phyloP scores from a whole-genome alignment of 352 stramenopile genomes.

The Pythium coloratum region DNA sequence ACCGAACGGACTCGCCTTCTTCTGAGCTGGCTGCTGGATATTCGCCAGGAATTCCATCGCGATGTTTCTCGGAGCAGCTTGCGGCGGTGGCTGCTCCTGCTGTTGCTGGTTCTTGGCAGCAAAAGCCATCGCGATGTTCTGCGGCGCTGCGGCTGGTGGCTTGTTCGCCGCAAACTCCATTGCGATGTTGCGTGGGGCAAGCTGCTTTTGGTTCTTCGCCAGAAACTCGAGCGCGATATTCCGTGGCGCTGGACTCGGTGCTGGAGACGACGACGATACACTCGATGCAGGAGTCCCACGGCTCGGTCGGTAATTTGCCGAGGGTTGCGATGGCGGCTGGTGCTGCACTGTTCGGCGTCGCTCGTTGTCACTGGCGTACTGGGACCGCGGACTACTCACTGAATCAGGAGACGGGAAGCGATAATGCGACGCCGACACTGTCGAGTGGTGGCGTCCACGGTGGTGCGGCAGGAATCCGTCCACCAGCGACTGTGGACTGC shows the following conservation, averaged over 20 bases:
- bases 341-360: conserved; percentile 6
- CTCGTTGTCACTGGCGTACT: conserved; percentile 13
- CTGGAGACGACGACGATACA: background rate
- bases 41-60: conserved; percentile 9
- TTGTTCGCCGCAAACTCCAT: conserved; percentile 18
- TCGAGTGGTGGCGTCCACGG: conserved; percentile 20
- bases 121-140: conserved; percentile 21
- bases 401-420: conserved; percentile 36
- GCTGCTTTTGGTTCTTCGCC: background rate
- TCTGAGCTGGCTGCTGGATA: conserved; percentile 2
- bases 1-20: conserved; percentile 1
- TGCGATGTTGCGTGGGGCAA: conserved; percentile 16
- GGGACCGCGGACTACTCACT: conserved; percentile 1
- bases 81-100: conserved; percentile 10
- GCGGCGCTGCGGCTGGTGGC: background rate
- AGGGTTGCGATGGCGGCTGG: background rate
- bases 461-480: conserved; percentile 31
- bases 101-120: conserved; percentile 4
- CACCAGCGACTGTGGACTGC: conserved; percentile 24
- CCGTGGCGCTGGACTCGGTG: background rate
- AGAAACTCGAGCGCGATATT: conserved; percentile 11
- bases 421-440: conserved; percentile 24
- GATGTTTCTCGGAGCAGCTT: conserved; percentile 5
- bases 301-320: background rate
- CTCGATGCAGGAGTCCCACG: background rate